Conservation (phyloP, 768 basidiomycete species). For the Rhodosporidiobolus sp. region DNA sequence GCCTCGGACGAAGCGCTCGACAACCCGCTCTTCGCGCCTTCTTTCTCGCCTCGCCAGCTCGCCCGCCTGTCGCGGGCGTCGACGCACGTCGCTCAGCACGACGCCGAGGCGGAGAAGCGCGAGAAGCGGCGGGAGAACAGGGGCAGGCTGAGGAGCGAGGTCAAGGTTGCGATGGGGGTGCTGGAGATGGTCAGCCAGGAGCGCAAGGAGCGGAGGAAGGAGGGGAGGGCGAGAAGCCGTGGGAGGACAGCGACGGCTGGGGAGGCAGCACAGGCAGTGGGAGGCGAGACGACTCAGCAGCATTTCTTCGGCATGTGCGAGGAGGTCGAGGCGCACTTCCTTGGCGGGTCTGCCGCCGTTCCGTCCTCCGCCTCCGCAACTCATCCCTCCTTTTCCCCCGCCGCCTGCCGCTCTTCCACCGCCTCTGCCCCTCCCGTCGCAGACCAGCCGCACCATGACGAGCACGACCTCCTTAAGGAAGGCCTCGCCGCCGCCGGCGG, state of each 20-base stretch:
- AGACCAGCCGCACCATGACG: background rate
- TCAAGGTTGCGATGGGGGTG: constrained; percentile 20
- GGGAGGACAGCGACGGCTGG: background rate
- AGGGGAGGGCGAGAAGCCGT: background rate
- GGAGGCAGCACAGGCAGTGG: background rate
- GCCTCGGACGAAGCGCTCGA: background rate
- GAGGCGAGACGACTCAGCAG: background rate
- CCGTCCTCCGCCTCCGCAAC: background rate
- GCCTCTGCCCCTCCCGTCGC: background rate
- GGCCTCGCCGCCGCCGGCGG: background rate
- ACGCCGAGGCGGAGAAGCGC: background rate
- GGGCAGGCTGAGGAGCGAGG: background rate
- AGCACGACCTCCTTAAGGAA: background rate
- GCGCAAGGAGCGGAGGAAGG: constrained; percentile 1
- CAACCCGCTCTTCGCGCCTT: constrained; percentile 8
- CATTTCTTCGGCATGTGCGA: background rate
- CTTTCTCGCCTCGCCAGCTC: constrained; percentile 4
- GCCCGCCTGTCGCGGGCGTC: background rate
- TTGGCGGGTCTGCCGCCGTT: background rate
- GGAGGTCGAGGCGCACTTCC: background rate
- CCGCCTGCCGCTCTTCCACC: background rate
- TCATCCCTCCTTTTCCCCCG: background rate
- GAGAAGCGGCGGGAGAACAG: background rate
- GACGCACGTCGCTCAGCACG: background rate
- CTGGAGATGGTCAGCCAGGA: background rate